Percentiles rank a stretch among this genome's conserved stretches.
Conservation (phyloP, 2,329 filamentous ascomycete species). For the Ophiostoma novo-ulmi region DNA sequence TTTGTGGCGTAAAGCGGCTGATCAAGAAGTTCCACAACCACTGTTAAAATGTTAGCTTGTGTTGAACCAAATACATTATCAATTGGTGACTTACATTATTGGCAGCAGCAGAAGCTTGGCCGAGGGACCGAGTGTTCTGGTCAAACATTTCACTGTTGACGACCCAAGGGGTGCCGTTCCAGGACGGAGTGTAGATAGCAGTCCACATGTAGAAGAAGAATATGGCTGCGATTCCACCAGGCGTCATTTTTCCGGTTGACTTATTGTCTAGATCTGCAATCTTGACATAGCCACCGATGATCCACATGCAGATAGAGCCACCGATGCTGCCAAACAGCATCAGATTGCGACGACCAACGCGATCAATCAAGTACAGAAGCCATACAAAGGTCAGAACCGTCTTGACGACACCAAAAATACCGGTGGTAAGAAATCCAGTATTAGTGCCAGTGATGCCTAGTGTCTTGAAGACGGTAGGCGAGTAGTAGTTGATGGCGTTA, state of each 20-base stretch:
- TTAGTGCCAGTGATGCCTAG: conserved; percentile 45
- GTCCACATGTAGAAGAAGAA: conserved; percentile 74
- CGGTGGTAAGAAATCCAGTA: conserved; percentile 55
- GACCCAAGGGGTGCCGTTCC: conserved; percentile 73
- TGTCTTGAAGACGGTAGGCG: conserved; percentile 60
- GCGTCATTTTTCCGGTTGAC: conserved; percentile 30
- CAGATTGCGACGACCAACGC: conserved; percentile 49
- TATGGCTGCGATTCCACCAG: conserved; percentile 53
- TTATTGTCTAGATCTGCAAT: conserved; percentile 40
- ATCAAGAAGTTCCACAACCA: conserved; percentile 71
- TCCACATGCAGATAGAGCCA: conserved; percentile 57
- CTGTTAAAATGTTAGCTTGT: not conserved
- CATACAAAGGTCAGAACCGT: conserved; percentile 63
- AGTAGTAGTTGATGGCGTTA: conserved; percentile 75
- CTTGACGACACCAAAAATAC: conserved; percentile 73
- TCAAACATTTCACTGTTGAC: conserved; percentile 72
- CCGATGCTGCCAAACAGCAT: conserved; percentile 57
- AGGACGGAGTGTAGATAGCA: conserved; percentile 64
- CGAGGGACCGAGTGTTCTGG: conserved; percentile 61
- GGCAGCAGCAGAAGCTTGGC: conserved; percentile 65
- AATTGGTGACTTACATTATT: conserved; percentile 44
- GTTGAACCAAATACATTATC: not conserved
- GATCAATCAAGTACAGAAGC: conserved; percentile 64
- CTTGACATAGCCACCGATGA: conserved; percentile 57
- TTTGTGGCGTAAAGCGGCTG: conserved; percentile 61